Base-by-base conservation (phyloP, 1,284 basidiomycete genomes). In the Inonotus obliquus region DNA sequence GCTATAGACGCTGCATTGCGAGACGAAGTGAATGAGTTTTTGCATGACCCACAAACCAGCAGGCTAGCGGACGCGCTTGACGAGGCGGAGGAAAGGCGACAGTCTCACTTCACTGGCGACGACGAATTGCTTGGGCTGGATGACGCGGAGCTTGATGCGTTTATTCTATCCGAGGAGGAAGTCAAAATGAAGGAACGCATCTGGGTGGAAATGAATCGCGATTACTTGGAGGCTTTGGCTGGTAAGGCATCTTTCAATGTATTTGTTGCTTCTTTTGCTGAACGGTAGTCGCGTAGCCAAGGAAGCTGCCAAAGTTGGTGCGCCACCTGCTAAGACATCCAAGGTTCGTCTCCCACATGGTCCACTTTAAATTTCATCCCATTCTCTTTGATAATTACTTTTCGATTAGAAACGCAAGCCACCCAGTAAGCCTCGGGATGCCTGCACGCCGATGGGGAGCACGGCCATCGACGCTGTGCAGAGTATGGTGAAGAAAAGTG, bases 151-250 rank as follows among this genome's bases (percentile, higher is more conserved):
- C 80, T 99, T 51, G 93, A 98, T 71, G 78, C 77, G 27, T 94
- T 92, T 76, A 80, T 97, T 62, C 76, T 98, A 53, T 87, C 82
- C 11, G 87, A 92, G 52, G 91, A 92, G 27, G 96, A 98, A 74
- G 89, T 93, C 5, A 85, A 83, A 71, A 83, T 94, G 70, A 97
- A 96, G 73, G 94, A 96, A 70, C 86, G 95, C 27, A 86, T 99
- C 19, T 99, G 97, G 97, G 92, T 98, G 64, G 94, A 96, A 75
- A 81, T 95, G 72, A 99, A 99, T 75, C 85, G 85, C 66, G 94
- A 97, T 59, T 99, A 97, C 77, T 76, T 99, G 55, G 92, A 97
- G 72, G 87, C 91, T 35, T 79, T 96, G 51, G 93, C 92, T 64
- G 86, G 92, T 92, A 70, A 73, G 85, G 37, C 47, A 57, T 7